Evolutionary conservation across 805 yeast genomes (phyloP), one percentile per base, ranked within the genome.

Genomic region (Wickerhamomyces mucosus): DNA sequence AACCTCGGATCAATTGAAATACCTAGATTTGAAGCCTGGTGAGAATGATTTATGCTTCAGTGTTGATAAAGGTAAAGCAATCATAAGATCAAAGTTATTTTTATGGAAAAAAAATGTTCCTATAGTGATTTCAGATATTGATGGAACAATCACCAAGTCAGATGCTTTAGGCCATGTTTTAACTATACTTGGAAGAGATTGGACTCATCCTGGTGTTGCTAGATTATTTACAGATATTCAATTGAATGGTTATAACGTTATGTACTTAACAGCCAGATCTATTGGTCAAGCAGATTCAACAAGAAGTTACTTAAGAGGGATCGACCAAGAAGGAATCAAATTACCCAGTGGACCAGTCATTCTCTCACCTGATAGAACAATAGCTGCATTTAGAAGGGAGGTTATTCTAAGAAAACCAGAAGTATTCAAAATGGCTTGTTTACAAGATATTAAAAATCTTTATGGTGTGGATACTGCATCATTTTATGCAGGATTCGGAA

Each of bases 131-230:
- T 84, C 96, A 7, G 98, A 92, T 58, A 92, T 92, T 36, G 98
- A 92, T 55, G 98, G 98, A 13, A 92, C 98, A 2, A 92, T 92
- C 42, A 92, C 98, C 13, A 88, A 86, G 56, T 86, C 96, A 1
- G 98, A 92, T 60, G 98, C 98, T 0, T 62, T 92, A 47, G 98
- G 98, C 3, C 98, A 92, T 56, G 89, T 92, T 3, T 63, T 92
- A 55, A 86, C 92, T 13, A 76, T 89, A 75, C 63, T 92, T 22
- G 98, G 98, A 5, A 72, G 85, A 45, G 98, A 92, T 60, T 92
- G 98, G 98, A 92, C 98, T 0, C 98, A 92, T 53, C 72, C 76
- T 2, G 98, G 98, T 20, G 98, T 92, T 25, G 95, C 96, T 3
- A 77, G 78, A 48, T 60, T 92, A 35, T 92, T 88, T 51, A 75